Conservation (phyloP, 2,329 filamentous ascomycete genomes). For the Bipolaris victoriae region DNA sequence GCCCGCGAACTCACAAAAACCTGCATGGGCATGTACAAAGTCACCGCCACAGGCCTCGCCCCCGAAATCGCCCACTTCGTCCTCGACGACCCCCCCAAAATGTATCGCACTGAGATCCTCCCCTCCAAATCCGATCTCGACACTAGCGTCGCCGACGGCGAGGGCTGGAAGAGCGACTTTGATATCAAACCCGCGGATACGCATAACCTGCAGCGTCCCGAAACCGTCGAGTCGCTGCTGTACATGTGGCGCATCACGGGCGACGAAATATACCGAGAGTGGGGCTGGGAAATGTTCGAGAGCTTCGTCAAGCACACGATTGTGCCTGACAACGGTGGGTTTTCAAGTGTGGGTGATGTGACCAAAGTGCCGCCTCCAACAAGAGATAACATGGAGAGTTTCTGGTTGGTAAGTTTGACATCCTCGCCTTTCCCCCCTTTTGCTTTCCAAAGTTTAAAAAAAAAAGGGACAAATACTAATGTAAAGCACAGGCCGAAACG, state of each 20-base stretch:
- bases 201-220: slow-evolving; percentile 93
- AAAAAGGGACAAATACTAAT: background rate
- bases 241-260: slow-evolving; percentile 99
- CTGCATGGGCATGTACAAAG: slow-evolving; percentile 97
- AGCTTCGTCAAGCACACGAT: slow-evolving; percentile 86
- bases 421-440: background rate
- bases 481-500: slow-evolving; percentile 75
- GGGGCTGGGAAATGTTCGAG: slow-evolving; percentile 99
- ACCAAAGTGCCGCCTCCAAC: slow-evolving; percentile 70
- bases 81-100: slow-evolving; percentile 70
- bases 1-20: slow-evolving; percentile 93
- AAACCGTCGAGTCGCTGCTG: slow-evolving; percentile 94
- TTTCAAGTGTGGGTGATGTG: slow-evolving; percentile 80
- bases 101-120: slow-evolving; percentile 57
- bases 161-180: slow-evolving; percentile 78
- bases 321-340: slow-evolving; percentile 78
- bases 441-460: background rate
- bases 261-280: slow-evolving; percentile 85
- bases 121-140: slow-evolving; percentile 52
- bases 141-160: slow-evolving; percentile 48
- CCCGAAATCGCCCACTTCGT: slow-evolving; percentile 94
- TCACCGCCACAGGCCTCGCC: slow-evolving; percentile 87
- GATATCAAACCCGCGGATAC: slow-evolving; percentile 79
- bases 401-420: slow-evolving; percentile 78
- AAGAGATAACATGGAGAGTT: slow-evolving; percentile 97